Base-by-base conservation (phyloP, 1,284 basidiomycete species). In the Irpex sp. region DNA sequence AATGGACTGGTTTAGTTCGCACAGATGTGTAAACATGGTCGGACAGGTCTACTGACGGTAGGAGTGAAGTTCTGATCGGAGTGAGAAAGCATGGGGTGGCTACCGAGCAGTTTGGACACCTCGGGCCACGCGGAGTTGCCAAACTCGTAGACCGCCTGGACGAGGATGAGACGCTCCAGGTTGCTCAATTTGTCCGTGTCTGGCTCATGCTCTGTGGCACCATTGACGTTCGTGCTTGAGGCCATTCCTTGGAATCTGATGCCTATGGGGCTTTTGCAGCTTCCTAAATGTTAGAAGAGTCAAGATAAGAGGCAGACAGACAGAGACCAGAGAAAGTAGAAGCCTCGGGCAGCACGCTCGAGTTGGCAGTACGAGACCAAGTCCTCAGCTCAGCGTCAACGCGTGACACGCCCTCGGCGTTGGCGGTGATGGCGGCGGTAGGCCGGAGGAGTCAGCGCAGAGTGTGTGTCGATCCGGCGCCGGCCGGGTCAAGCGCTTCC, bases 61-160 rank as follows among this genome's bases (percentile, higher is more conserved):
- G 87, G 77, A 3, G 84, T 84, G 67, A 92, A 94, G 72, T 85
- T 83, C 16, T 80, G 75, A 63, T 83, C 81, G 18, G 88, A 85
- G 54, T 85, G 82, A 2, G 78, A 75, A 45, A 90, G 75, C 8
- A 91, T 76, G 12, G 90, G 84, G 64, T 93, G 90, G 42, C 82
- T 83, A 21, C 80, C 75, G 23, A 95, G 80, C 3, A 90, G 67
- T 58, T 81, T 81, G 35, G 88, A 81, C n/a, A 94, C 84, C 9
- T 79, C 73, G 42, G 78, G 67, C 93, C 93, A 94, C n/a, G 83
- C 75, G 55, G 82, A 76, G 33, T 87, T 81, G n/a, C 93, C 93
- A 62, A 88, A 80, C 71, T 94, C 91, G 74, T 91, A 91, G 47
- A 93, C 87, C 0, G 91, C 88, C 75, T 96, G 93, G 2, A 92